Percentiles rank a stretch among this genome's conserved stretches.
phyloP scores from a whole-genome alignment of 257 asterid genomes.

The Solanum phureja region DNA sequence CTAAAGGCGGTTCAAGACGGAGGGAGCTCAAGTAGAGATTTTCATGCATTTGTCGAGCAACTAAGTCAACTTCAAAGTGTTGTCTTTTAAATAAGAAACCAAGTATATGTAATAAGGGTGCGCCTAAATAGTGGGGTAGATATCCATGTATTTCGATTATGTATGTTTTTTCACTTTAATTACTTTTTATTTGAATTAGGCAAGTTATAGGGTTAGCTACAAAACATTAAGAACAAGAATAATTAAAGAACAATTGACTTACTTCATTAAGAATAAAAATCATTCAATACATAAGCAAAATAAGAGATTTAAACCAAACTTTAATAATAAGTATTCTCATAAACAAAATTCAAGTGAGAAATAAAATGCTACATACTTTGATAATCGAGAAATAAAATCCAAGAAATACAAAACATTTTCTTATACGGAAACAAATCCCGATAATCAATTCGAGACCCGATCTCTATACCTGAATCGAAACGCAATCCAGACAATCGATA shows the following conservation, averaged over 20 bases:
- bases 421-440: too few relatives aligned
- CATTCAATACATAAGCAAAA: not conserved
- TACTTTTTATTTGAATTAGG: too few relatives aligned
- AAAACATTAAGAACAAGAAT: not conserved
- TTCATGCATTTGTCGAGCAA: constrained; percentile 22
- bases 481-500: accelerated
- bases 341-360: too few relatives aligned
- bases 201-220: too few relatives aligned
- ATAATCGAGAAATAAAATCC: too few relatives aligned
- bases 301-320: not conserved
- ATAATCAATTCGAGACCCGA: too few relatives aligned
- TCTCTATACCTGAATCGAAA: too few relatives aligned
- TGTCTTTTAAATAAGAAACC: not conserved
- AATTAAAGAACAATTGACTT: too few relatives aligned
- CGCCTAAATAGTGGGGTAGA: not conserved
- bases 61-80: constrained; percentile 1
- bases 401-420: too few relatives aligned
- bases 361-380: too few relatives aligned
- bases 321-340: not conserved
- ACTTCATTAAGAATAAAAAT: not conserved
- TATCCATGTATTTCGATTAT: not conserved
- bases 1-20: constrained; percentile 26
- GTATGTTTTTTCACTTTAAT: too few relatives aligned
- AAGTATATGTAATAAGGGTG: not conserved
- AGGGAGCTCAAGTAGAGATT: constrained; percentile 42